phyloP scores from a whole-genome alignment of 2,329 filamentous ascomycete species.

The Plenodomus tracheiphilus region DNA sequence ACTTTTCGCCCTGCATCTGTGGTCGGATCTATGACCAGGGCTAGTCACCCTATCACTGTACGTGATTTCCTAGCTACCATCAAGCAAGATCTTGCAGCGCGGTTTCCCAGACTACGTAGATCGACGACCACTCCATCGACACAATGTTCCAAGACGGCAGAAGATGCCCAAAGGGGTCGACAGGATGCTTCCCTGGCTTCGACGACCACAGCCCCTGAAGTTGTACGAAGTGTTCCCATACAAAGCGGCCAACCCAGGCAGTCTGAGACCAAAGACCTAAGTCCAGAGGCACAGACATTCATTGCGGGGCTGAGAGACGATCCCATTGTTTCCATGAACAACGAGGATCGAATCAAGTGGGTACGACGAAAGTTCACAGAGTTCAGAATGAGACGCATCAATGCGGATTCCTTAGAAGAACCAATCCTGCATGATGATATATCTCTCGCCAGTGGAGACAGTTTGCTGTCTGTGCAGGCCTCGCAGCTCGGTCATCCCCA shows the following conservation, averaged over 20 bases:
- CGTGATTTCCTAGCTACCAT: not conserved
- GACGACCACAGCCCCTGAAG: not conserved
- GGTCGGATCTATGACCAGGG: not conserved
- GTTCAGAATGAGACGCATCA: constrained; percentile 10
- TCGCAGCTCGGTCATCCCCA: not conserved
- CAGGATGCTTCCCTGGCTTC: not conserved
- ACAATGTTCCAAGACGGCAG: not conserved
- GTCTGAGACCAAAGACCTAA: not conserved
- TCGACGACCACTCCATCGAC: not conserved
- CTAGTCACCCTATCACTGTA: not conserved
- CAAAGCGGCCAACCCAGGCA: not conserved
- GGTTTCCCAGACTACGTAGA: constrained; percentile 1
- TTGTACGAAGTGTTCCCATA: not conserved
- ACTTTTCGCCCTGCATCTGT: not conserved
- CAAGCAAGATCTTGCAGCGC: not conserved
- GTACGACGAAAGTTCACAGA: constrained; percentile 21
- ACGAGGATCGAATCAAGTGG: constrained; percentile 16
- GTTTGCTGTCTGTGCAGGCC: not conserved
- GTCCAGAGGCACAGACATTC: constrained; percentile 7
- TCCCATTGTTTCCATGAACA: constrained; percentile 11
- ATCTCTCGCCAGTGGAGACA: not conserved
- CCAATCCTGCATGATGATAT: not conserved
- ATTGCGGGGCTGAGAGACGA: constrained; percentile 11
- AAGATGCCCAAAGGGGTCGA: not conserved
- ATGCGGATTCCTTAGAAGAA: not conserved